Percentiles rank a stretch among this genome's conserved stretches.
Evolutionary conservation across 177 flowering plant species (phyloP).

Genomic region (Vitis hybrid): DNA sequence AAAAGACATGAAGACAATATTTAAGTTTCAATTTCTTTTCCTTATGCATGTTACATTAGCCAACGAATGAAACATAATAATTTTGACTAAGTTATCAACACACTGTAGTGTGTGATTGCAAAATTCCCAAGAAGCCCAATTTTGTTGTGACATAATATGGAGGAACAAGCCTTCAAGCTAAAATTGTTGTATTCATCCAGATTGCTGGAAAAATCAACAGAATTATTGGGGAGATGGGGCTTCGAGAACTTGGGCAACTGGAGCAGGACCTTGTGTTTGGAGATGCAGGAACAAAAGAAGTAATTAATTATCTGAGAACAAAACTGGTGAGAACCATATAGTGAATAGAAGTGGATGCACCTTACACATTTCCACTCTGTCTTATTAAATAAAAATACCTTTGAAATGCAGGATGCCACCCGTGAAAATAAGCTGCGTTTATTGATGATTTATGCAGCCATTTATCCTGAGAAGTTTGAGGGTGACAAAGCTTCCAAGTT

Average conservation of each 20-base stretch:
- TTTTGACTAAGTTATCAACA: no score
- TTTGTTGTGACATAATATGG: no score
- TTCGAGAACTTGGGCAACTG: conserved; percentile 86
- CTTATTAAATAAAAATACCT: conserved; percentile 7
- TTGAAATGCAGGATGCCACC: conserved; percentile 63
- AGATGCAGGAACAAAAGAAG: conserved; percentile 94
- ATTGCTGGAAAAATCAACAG: conserved; percentile 90
- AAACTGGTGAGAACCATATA: conserved; percentile 49
- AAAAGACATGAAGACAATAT: no score
- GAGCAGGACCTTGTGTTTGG: conserved; percentile 99
- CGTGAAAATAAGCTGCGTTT: conserved; percentile 89
- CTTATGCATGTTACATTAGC: no score
- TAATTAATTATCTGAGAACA: conserved; percentile 71
- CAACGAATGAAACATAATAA: no score
- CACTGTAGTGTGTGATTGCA: no score
- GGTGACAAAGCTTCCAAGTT: conserved; percentile 79
- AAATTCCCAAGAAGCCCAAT: no score
- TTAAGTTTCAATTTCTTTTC: no score
- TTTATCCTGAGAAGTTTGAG: conserved; percentile 94
- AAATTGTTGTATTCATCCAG: conserved; percentile 37
- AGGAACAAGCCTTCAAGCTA: no score
- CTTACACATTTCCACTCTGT: background rate
- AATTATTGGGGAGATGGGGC: conserved; percentile 68
- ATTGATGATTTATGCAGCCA: conserved; percentile 87
- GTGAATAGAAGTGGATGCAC: background rate